Evolutionary conservation across 176 grass and related monocot genomes (phyloP), one percentile per base, ranked within the genome.

Genomic region (Poa annua): DNA sequence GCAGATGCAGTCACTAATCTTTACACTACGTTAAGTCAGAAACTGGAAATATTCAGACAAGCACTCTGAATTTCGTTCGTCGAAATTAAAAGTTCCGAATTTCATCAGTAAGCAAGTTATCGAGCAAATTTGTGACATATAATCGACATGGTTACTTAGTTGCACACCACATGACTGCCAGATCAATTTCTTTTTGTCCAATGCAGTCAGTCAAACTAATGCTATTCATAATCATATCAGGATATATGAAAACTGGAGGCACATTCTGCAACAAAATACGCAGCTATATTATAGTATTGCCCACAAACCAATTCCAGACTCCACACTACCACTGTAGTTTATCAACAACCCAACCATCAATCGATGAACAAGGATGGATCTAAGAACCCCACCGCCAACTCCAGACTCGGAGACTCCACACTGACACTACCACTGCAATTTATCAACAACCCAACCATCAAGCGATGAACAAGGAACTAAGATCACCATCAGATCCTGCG

Each of bases 401-500:
- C 35, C 60, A 26, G 5, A 39, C 36, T 39, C 36, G 4, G n/a
- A n/a, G n/a, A n/a, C n/a, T n/a, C n/a, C n/a, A n/a, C n/a, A n/a
- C n/a, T n/a, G n/a, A 39, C 36, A 39, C 36, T 39, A 39, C 5
- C 36, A 39, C 36, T 39, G 5, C 6, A 39, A 5, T 39, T 39
- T 39, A 39, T 39, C 36, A 39, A 39, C 36, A 39, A 39, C 36
- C 36, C 36, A 39, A 39, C 36, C 36, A 39, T 39, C 36, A 6
- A 39, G 36, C 36, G 36, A 39, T 39, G 36, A 39, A 39, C 36
- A 6, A 39, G 36, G 6, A 39, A 39, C 36, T 1, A 39, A 39
- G 36, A 12, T 6, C 68, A 48, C 1, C 54, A 54, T 90, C 76
- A 90, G 41, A 79, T 63, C 75, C 76, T 80, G 13, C 85, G 69